Evolutionary conservation across 2,329 filamentous ascomycete species (phyloP).

Genomic region (Trichophyton benhamiae): DNA sequence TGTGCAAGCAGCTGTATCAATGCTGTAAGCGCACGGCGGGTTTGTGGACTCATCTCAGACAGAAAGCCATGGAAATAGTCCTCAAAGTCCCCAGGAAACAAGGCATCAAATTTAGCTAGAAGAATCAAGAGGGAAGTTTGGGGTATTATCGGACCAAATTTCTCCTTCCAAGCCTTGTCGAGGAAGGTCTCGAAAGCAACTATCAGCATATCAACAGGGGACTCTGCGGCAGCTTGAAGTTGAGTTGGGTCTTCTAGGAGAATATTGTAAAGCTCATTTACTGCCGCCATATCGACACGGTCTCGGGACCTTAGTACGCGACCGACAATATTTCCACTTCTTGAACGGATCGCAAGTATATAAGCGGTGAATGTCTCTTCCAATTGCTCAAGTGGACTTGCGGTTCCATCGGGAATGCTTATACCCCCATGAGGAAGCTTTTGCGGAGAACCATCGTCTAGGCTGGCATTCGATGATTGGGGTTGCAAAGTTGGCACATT

Average conservation of each 20-base stretch:
- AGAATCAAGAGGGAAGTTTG: slow-evolving; percentile 58
- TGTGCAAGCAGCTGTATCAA: slow-evolving; percentile 79
- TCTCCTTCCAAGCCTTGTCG: slow-evolving; percentile 72
- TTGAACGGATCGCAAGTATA: slow-evolving; percentile 65
- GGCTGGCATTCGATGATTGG: slow-evolving; percentile 32
- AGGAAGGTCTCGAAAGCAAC: slow-evolving; percentile 90
- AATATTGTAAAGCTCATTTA: slow-evolving; percentile 84
- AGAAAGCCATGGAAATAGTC: slow-evolving; percentile 45
- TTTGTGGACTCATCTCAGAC: slow-evolving; percentile 44
- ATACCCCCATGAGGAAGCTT: slow-evolving; percentile 37
- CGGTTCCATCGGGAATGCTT: slow-evolving; percentile 36
- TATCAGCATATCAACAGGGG: slow-evolving; percentile 73
- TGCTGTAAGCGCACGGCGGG: slow-evolving; percentile 64
- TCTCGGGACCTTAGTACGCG: slow-evolving; percentile 59
- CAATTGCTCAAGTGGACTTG: slow-evolving; percentile 58
- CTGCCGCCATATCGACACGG: slow-evolving; percentile 59
- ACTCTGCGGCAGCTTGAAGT: slow-evolving; percentile 60
- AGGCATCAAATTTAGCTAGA: slow-evolving; percentile 41
- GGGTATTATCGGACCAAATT: slow-evolving; percentile 75
- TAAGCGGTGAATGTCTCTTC: slow-evolving; percentile 81
- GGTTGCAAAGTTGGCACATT: slow-evolving; percentile 30
- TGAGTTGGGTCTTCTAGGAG: slow-evolving; percentile 74
- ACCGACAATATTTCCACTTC: slow-evolving; percentile 77
- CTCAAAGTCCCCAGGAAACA: slow-evolving; percentile 39
- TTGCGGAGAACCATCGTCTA: slow-evolving; percentile 3